Base-by-base conservation (phyloP, 257 asterid genomes). In the Perilla frutescens region DNA sequence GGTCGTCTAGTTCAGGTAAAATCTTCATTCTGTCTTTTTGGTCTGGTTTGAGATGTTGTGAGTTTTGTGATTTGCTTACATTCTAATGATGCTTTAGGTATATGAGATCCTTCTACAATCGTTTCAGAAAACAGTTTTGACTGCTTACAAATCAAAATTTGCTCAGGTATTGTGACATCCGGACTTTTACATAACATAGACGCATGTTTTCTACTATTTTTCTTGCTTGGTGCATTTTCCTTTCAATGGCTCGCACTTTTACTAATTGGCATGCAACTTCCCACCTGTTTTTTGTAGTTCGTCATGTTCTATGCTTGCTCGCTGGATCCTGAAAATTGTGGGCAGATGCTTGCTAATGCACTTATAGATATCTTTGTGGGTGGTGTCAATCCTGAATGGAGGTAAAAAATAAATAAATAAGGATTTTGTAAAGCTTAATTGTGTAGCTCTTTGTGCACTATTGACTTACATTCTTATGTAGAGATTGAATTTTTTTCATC, bases 251-350 rank as follows among this genome's bases (percentile, higher is more conserved):
- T 62, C 61, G 63, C 44, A 12, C 13, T 60, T 63, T 36, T 39
- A 41, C 48, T 76, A 63, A 12, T 49, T 50, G 47, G 7, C 45
- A 32, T 68, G 65, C 15, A 15, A 62, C 32, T 20, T 56, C 4
- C 69, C 45, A 0, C 73, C 44, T 56, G 4, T 75, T 63, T 64
- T 62, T 82, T 83, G 86, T 87, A 95, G 99, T 95, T 95, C 85
- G 85, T 95, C 77, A 78, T 92, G 83, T 95, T 92, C 84, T 95
- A 95, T 79, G 92, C 92, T 73, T 90, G 99, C 85, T 92, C 99
- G 4, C 84, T 95, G 81, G 99, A 95, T 83, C 98, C 99, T 65
- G 92, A 86, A 45, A 70, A 67, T 60, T 91, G 99, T 36, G 99
- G 99, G 44, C 72, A 76, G 72, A 80, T 72, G 79, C 92, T 95